phyloP scores from a whole-genome alignment of 495 filamentous ascomycete species.

The Xylaria cubensis region DNA sequence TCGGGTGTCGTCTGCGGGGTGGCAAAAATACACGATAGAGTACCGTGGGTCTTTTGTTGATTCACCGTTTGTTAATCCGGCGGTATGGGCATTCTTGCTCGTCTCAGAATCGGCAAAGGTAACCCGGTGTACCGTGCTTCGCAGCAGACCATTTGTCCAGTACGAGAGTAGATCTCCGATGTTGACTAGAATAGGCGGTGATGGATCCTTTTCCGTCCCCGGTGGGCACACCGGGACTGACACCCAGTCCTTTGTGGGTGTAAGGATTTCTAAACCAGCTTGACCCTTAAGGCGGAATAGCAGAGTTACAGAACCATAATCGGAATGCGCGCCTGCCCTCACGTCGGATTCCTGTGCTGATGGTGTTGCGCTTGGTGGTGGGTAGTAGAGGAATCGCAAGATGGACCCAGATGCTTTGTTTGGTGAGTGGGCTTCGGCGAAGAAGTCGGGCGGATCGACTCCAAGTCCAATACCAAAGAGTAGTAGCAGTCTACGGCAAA shows the following conservation, averaged over 20 bases:
- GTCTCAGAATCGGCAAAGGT: slow-evolving; percentile 65
- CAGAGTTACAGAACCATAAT: slow-evolving; percentile 88
- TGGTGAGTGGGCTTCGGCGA: slow-evolving; percentile 71
- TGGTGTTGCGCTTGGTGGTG: slow-evolving; percentile 69
- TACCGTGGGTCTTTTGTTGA: slow-evolving; percentile 63
- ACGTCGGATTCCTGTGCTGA: slow-evolving; percentile 72
- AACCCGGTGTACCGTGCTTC: slow-evolving; percentile 88
- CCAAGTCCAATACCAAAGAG: slow-evolving; percentile 79
- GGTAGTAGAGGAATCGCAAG: slow-evolving; percentile 85
- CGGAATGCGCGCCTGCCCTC: slow-evolving; percentile 88
- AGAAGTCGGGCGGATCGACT: slow-evolving; percentile 71
- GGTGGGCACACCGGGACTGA: slow-evolving; percentile 67
- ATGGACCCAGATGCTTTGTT: slow-evolving; percentile 71
- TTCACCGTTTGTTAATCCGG: slow-evolving; percentile 60
- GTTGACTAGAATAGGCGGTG: slow-evolving; percentile 86
- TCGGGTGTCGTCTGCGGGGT: slow-evolving; percentile 75
- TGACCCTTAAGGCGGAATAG: slow-evolving; percentile 86
- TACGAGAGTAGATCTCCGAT: slow-evolving; percentile 90
- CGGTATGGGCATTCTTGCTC: slow-evolving; percentile 24
- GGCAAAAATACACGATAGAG: slow-evolving; percentile 90
- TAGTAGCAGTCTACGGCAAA: slow-evolving; percentile 73
- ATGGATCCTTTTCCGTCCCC: slow-evolving; percentile 57
- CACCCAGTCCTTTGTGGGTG: slow-evolving; percentile 59
- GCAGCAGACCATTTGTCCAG: slow-evolving; percentile 87
- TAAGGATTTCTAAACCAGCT: slow-evolving; percentile 85